Evolutionary conservation across 805 yeast genomes (phyloP), one percentile per base, ranked within the genome.

Genomic region (Cyberlindnera lachancei): DNA sequence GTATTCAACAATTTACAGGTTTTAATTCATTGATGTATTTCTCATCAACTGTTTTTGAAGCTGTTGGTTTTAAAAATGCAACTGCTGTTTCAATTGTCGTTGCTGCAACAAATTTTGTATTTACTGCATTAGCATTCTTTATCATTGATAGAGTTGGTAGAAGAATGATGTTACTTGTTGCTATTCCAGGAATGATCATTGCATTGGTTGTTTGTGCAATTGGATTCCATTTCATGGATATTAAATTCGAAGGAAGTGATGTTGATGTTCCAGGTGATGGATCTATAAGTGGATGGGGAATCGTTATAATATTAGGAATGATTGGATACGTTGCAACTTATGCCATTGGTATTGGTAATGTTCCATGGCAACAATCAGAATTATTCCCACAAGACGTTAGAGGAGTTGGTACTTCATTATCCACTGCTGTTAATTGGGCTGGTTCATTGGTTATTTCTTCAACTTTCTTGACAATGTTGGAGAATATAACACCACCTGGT

Each of bases 281-380:
- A 15, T 25, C 41, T 9, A 75, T 79, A 33, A 61, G 75, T 18
- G 77, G 86, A 3, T 88, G 96, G 96, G 95, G 96, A 15, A 73
- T 83, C 40, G 77, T 88, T 12, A 75, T 90, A 34, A 80, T 92
- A 41, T 68, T 87, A 23, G 78, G 86, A 33, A 87, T 88, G 84
- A 85, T 90, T 42, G 56, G 75, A 25, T 92, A 67, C 53, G 96
- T 88, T 28, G 96, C 95, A 3, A 76, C 80, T 33, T 90, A 88
- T 55, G 95, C 96, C 30, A 65, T 85, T 44, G 97, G 97, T 45
- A 84, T 88, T 45, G 98, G 98, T 61, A 88, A 90, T 57, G 92
- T 86, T 34, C 96, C 97, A 35, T 90, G 98, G 98, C 95, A 90
- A 55, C 96, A 92, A 54, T 81, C 90, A 36, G 98, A 90, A 60